phyloP scores from a whole-genome alignment of 306 rosid genomes.

The Vachellia pachyceras region DNA sequence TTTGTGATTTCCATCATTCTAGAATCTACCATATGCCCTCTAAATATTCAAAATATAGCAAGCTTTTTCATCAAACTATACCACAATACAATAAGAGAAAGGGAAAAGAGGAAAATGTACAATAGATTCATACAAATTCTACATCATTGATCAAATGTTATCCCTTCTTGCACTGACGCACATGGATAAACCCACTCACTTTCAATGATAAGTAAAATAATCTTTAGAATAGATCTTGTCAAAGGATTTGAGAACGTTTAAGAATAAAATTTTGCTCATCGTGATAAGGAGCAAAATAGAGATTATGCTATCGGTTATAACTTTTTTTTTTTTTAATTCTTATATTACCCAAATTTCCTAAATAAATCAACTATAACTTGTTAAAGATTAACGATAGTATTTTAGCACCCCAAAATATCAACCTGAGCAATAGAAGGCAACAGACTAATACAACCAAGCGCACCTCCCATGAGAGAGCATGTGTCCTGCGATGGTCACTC shows the following conservation, averaged over 20 bases:
- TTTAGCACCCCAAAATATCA: conserved; percentile 37
- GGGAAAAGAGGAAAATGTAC: conserved; percentile 7
- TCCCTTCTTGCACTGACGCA: conserved; percentile 29
- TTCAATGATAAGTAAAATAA: conserved; percentile 24
- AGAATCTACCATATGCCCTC: conserved; percentile 5
- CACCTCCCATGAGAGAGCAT: conserved; percentile 99
- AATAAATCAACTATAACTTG: conserved; percentile 28
- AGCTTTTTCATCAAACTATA: conserved; percentile 28
- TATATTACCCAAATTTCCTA: conserved; percentile 17
- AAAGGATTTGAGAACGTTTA: conserved; percentile 9
- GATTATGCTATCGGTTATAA: conserved; percentile 18
- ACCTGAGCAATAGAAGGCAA: conserved; percentile 35
- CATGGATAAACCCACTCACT: conserved; percentile 14
- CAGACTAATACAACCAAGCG: conserved; percentile 37
- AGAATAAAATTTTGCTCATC: conserved; percentile 14
- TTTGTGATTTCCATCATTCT: conserved; percentile 2
- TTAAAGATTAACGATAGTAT: conserved; percentile 36
- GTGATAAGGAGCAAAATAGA: conserved; percentile 22
- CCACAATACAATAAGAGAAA: conserved; percentile 5
- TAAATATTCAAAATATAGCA: not conserved
- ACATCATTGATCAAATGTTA: not conserved
- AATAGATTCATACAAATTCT: not conserved
- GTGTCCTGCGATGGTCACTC: conserved; percentile 96
- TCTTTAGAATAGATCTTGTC: conserved; percentile 27
- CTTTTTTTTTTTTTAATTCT: too few species aligned